Base-by-base conservation (phyloP, 2,329 filamentous ascomycete species). In the Mycosphaerella arachidis region DNA sequence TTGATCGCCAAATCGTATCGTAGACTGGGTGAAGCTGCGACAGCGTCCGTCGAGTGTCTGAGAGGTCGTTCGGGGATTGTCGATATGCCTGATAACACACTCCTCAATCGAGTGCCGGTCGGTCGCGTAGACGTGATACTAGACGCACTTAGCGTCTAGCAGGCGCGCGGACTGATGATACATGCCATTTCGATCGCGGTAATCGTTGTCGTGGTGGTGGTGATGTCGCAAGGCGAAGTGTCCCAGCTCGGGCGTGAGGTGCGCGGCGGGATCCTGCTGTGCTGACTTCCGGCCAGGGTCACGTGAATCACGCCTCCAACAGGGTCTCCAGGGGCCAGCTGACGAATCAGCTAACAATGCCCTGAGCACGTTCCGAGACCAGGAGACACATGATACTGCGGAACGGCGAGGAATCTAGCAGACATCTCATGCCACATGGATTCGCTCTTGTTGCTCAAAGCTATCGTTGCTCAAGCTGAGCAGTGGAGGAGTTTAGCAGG, bases 41-140 rank as follows among this genome's bases (percentile, higher is more conserved):
- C 37, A 48, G 48, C 43, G 53, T 35, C 51, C 27, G n/a, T 29
- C 18, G 46, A 33, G 30, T 13, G 62, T 61, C 10, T n/a, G 56
- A 53, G 31, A 31, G 58, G 54, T 57, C 48, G 43, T 45, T 46
- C 37, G 48, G 33, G 37, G 35, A 40, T 40, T 55, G 50, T 58
- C 40, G 48, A 58, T 61, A 52, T 52, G 62, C 65, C 65, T 64
- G 58, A 62, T 63, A 62, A 61, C 61, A 69, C 71, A 70, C 63
- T 68, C 71, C 71, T 73, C 71, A 58, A 58, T 69, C 70, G 71
- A 68, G 67, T 70, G 71, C 69, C 70, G 71, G 66, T 40, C 63
- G 53, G 67, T 69, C 67, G 66, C 66, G 59, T 31, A 62, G 65
- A 66, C 63, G 61, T 48, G 53, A 48, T 53, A 66, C 69, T 70